A percentile compares a stretch with the other conserved stretches of the same genome.
Evolutionary conservation across 768 basidiomycete species (phyloP).

Genomic region (Termitomyces sp.): DNA sequence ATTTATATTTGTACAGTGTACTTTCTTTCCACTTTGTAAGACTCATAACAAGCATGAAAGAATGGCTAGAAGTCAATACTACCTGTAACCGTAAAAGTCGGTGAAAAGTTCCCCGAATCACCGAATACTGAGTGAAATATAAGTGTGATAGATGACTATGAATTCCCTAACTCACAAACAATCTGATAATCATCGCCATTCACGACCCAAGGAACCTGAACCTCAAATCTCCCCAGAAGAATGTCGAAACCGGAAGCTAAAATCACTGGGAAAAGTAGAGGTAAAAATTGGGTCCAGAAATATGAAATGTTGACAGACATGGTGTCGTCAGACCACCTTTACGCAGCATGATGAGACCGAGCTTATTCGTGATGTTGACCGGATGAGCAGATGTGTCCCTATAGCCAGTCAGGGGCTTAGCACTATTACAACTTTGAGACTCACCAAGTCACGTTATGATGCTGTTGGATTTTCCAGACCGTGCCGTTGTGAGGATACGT

Average conservation of each 20-base stretch:
- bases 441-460: slow-evolving; percentile 34
- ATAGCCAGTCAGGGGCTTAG: slow-evolving; percentile 1
- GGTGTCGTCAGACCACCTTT: slow-evolving; percentile 19
- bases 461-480: slow-evolving; percentile 30
- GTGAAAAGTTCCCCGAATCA: slow-evolving; percentile 40
- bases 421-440: slow-evolving; percentile 1
- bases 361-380: slow-evolving; percentile 30
- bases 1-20: background rate
- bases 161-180: slow-evolving; percentile 16
- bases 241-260: slow-evolving; percentile 21
- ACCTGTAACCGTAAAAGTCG: slow-evolving; percentile 2
- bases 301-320: slow-evolving; percentile 4
- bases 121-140: slow-evolving; percentile 33
- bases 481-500: slow-evolving; percentile 23
- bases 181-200: slow-evolving; percentile 19
- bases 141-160: background rate
- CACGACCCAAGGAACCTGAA: slow-evolving; percentile 20
- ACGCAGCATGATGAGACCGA: slow-evolving; percentile 28
- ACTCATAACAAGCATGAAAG: background rate
- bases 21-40: background rate
- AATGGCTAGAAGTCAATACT: background rate
- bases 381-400: slow-evolving; percentile 27
- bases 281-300: background rate
- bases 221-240: slow-evolving; percentile 17
- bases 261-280: slow-evolving; percentile 7